Percentiles rank a stretch among this genome's conserved stretches.
Conservation (phyloP, 805 yeast species). For the Clavispora carvajalis region DNA sequence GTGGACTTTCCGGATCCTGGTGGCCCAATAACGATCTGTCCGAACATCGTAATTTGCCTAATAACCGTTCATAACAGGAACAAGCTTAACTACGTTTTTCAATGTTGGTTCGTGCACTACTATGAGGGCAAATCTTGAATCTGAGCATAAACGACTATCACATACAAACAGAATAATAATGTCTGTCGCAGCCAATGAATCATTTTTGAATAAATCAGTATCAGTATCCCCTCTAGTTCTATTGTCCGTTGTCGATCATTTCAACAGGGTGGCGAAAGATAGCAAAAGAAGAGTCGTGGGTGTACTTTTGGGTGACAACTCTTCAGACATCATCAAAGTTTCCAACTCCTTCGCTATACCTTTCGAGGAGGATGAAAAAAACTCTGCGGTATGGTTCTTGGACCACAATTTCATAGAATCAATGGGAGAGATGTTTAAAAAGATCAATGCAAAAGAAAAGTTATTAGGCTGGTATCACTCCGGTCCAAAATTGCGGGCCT, state of each 20-base stretch:
- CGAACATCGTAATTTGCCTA: constrained; percentile 43
- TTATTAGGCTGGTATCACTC: constrained; percentile 99
- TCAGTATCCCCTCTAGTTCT: constrained; percentile 94
- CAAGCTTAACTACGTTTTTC: not conserved
- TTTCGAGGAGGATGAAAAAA: constrained; percentile 92
- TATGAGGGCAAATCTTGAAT: not conserved
- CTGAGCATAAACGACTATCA: not conserved
- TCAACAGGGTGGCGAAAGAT: constrained; percentile 73
- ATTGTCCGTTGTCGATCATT: constrained; percentile 92
- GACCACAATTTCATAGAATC: constrained; percentile 95
- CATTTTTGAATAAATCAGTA: constrained; percentile 51
- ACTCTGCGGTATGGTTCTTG: constrained; percentile 90
- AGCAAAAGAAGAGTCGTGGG: constrained; percentile 85
- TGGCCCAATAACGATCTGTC: constrained; percentile 93
- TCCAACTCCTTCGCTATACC: constrained; percentile 96
- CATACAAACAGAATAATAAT: constrained; percentile 6
- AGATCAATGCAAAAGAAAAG: constrained; percentile 94
- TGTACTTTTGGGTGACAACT: constrained; percentile 80
- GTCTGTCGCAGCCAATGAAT: constrained; percentile 29
- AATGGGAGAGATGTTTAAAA: constrained; percentile 97
- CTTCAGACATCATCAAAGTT: constrained; percentile 55
- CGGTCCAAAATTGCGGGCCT: constrained; percentile 85
- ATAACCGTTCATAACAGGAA: not conserved
- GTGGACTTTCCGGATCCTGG: constrained; percentile 98
- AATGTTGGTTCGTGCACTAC: constrained; percentile 1